phyloP scores from a whole-genome alignment of 108 stramenopile genomes.

The Schizochytrium sp. region DNA sequence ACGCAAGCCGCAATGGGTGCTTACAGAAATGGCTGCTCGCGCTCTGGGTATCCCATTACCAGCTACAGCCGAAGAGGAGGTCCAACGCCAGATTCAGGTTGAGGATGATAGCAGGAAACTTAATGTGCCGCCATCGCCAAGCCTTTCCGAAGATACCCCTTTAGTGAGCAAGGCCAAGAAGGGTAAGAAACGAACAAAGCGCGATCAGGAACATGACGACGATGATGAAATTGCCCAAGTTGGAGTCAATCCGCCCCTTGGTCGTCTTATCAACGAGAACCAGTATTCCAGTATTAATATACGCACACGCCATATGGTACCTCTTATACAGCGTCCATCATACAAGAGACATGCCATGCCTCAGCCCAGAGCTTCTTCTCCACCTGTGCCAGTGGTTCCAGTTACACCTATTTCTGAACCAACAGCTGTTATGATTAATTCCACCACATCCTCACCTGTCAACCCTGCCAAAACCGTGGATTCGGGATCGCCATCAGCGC shows the following conservation, averaged over 20 bases:
- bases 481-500: too few relatives aligned
- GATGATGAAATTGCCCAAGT: constrained; percentile 6
- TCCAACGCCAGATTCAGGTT: neutral
- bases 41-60: constrained; percentile 6
- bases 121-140: constrained; percentile 34
- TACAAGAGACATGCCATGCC: neutral
- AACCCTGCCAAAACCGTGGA: too few relatives aligned
- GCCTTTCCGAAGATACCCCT: constrained; percentile 3
- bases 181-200: neutral
- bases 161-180: constrained; percentile 1
- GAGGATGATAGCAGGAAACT: neutral
- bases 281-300: neutral
- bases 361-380: neutral
- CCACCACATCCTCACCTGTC: too few relatives aligned
- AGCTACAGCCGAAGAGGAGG: neutral
- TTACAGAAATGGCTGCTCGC: constrained; percentile 39
- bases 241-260: constrained; percentile 44
- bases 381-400: neutral
- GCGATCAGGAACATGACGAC: constrained; percentile 22
- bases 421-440: too few relatives aligned
- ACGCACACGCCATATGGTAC: neutral
- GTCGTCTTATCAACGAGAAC: constrained; percentile 28
- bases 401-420: neutral
- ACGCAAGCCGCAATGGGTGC: constrained; percentile 49
- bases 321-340: neutral